Percentiles rank a stretch among this genome's conserved stretches.
Evolutionary conservation across 805 yeast species (phyloP).

Genomic region (Yamadazyma paraphyllophila): DNA sequence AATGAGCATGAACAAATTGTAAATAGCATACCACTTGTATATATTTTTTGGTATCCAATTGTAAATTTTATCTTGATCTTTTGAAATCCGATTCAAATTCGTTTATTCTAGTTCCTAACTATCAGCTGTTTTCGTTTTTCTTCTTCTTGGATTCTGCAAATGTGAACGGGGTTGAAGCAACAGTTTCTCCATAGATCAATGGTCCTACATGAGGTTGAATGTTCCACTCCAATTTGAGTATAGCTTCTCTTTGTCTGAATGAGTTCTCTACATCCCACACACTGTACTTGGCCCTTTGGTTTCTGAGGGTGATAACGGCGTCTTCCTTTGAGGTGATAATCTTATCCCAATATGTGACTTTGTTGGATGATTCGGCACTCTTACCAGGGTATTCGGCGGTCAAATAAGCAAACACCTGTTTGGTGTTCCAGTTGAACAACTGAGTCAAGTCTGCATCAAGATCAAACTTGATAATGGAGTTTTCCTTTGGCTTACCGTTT

Average conservation of each 20-base stretch:
- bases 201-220: conserved; percentile 91
- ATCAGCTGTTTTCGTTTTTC: not conserved
- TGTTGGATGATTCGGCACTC: conserved; percentile 45
- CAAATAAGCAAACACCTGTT: conserved; percentile 88
- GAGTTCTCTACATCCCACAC: conserved; percentile 80
- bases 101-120: not conserved
- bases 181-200: conserved; percentile 61
- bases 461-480: conserved; percentile 69
- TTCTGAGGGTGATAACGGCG: conserved; percentile 53
- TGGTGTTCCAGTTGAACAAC: conserved; percentile 94
- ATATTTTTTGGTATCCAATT: not conserved
- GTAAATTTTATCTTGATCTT: too few relatives aligned
- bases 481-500: conserved; percentile 70
- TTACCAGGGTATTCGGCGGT: conserved; percentile 76
- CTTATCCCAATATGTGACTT: conserved; percentile 88
- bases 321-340: conserved; percentile 60
- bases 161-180: conserved; percentile 23
- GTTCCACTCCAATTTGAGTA: conserved; percentile 78
- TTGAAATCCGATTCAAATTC: too few relatives aligned
- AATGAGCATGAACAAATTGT: conserved; percentile 4
- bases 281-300: conserved; percentile 68
- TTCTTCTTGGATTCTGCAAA: conserved; percentile 24
- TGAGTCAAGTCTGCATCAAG: conserved; percentile 70
- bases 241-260: conserved; percentile 63
- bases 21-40: conserved; percentile 6